Evolutionary conservation across 2,329 filamentous ascomycete genomes (phyloP).

Genomic region (Alternaria sp.): DNA sequence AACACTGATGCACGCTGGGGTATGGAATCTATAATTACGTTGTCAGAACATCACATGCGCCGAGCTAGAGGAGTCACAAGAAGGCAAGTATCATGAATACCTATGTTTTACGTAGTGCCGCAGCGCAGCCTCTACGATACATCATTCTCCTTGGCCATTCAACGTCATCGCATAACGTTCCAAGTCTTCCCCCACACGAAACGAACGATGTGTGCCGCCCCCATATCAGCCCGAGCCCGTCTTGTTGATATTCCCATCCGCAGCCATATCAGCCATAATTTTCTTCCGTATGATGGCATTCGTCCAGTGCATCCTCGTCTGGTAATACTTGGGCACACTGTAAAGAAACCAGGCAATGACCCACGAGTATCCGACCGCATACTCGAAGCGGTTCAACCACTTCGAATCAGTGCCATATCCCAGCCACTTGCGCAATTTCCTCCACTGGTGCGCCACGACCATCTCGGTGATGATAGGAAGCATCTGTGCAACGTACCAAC

Average conservation of each 20-base stretch:
- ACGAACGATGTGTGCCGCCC: not conserved
- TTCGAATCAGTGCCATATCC: not conserved
- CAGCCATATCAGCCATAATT: not conserved
- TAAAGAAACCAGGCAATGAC: constrained; percentile 25
- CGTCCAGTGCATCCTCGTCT: constrained; percentile 19
- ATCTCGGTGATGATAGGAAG: constrained; percentile 23
- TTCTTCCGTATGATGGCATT: constrained; percentile 1
- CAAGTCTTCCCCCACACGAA: not conserved
- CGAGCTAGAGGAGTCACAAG: constrained; percentile 37
- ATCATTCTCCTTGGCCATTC: not conserved
- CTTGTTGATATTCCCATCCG: not conserved
- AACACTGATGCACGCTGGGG: not conserved
- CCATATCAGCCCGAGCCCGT: not conserved
- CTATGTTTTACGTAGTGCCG: not conserved
- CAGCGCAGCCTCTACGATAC: not conserved
- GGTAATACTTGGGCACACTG: constrained; percentile 21
- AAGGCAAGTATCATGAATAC: constrained; percentile 31
- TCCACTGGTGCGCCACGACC: constrained; percentile 12
- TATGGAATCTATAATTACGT: not conserved
- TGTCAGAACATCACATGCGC: constrained; percentile 21
- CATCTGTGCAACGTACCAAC: constrained; percentile 26
- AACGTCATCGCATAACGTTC: not conserved
- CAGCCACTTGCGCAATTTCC: not conserved
- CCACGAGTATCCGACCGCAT: constrained; percentile 21
- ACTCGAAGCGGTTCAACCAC: constrained; percentile 8